A percentile compares a stretch with the other conserved stretches of the same genome.
phyloP scores from a whole-genome alignment of 176 grass and related monocot genomes.

The Elaeis guineensis region DNA sequence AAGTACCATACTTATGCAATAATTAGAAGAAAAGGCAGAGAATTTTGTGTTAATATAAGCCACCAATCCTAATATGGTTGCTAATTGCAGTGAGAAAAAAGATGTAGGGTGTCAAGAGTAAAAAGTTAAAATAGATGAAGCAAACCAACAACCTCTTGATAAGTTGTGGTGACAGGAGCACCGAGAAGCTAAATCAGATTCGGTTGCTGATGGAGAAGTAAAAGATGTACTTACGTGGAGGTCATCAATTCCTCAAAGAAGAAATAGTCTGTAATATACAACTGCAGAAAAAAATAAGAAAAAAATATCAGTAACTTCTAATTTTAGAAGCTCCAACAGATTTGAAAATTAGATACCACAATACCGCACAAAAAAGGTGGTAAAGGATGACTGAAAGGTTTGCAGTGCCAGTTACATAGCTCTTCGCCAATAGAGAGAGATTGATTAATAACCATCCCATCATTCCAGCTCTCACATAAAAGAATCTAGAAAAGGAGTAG shows the following conservation, averaged over 20 bases:
- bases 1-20: too few species aligned
- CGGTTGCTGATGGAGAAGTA: too few species aligned
- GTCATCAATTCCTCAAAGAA: constrained; percentile 98
- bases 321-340: not conserved
- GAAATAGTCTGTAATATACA: constrained; percentile 94
- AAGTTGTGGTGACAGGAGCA: too few species aligned
- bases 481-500: constrained; percentile 56
- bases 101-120: too few species aligned
- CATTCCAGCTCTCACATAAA: constrained; percentile 98
- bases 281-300: constrained; percentile 45
- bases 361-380: constrained; percentile 90
- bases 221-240: constrained; percentile 67
- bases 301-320: constrained; percentile 17
- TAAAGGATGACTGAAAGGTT: constrained; percentile 81
- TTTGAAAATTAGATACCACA: constrained; percentile 10
- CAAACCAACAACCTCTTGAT: not conserved
- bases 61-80: too few species aligned
- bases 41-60: too few species aligned
- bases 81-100: too few species aligned
- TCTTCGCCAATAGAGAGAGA: constrained; percentile 84
- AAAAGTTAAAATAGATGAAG: too few species aligned
- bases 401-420: constrained; percentile 57
- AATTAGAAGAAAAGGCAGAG: too few species aligned
- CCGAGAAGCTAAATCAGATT: too few species aligned
- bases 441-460: constrained; percentile 99